These are phyloP conservation scores for Vitis cinerea DNA, from an alignment of 164 flowering plant genomes.

Conservation along the genomic window DNA sequence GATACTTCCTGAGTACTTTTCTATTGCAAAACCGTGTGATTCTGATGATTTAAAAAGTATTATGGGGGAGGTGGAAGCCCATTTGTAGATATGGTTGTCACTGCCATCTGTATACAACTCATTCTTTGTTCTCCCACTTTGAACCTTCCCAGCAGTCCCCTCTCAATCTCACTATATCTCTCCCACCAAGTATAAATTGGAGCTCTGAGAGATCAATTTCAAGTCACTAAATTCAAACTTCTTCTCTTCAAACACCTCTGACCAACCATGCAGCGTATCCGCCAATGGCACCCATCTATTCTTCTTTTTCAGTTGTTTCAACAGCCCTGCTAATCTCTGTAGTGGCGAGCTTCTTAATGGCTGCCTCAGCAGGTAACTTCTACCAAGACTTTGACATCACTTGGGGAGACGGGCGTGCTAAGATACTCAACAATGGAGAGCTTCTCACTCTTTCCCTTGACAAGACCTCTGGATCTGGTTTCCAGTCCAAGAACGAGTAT, in stretches of 20 bases:
- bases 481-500: conserved; percentile 42
- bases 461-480: conserved; percentile 51
- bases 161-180: not conserved
- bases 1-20: too few species aligned
- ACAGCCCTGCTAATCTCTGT: not conserved
- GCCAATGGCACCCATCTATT: not conserved
- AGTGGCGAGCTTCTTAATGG: not conserved
- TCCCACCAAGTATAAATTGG: too few species aligned
- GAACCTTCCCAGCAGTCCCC: too few species aligned
- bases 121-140: too few species aligned
- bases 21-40: too few species aligned
- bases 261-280: not conserved
- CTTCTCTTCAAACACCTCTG: not conserved
- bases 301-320: not conserved
- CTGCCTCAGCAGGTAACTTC: conserved; percentile 21
- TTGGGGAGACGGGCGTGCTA: conserved; percentile 28
- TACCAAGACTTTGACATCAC: conserved; percentile 19
- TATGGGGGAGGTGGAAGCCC: too few species aligned
- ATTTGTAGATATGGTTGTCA: too few species aligned
- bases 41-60: too few species aligned
- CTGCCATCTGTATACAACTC: too few species aligned
- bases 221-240: too few species aligned
- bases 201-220: too few species aligned
- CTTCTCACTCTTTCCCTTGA: conserved; percentile 50
- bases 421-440: conserved; percentile 36